These are phyloP conservation scores for Hygrocybe coccinea DNA, from an alignment of 768 basidiomycete genomes.

Conservation along the genomic window DNA sequence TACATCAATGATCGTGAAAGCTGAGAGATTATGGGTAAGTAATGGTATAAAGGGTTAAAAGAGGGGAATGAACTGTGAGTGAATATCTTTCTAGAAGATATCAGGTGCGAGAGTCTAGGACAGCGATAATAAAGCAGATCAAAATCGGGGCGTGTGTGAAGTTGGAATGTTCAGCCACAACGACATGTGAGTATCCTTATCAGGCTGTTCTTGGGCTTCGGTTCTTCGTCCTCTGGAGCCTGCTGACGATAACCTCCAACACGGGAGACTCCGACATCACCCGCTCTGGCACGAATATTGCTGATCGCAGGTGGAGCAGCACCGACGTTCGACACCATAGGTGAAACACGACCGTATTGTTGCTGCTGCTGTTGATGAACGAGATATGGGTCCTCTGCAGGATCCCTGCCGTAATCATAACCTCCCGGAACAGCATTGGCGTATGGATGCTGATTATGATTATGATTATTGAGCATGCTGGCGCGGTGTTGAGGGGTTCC, in stretches of 20 bases:
- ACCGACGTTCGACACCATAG: conserved; percentile 70
- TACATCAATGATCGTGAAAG: not conserved
- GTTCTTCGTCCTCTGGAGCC: conserved; percentile 48
- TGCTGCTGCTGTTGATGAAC: conserved; percentile 34
- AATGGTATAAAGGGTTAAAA: not conserved
- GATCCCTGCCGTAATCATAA: conserved; percentile 50
- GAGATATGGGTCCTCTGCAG: conserved; percentile 54
- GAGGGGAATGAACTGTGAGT: not conserved
- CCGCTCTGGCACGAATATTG: conserved; percentile 64
- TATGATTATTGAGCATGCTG: conserved; percentile 21
- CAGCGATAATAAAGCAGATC: not conserved
- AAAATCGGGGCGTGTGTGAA: not conserved
- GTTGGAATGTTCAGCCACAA: conserved; percentile 47
- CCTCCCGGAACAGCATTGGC: conserved; percentile 54
- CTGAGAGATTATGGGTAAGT: not conserved
- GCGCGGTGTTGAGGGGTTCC: conserved; percentile 46
- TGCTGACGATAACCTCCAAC: conserved; percentile 57
- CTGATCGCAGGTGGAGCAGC: conserved; percentile 70
- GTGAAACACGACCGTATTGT: conserved; percentile 73
- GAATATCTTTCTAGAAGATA: not conserved
- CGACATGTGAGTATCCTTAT: conserved; percentile 74
- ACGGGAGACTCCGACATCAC: conserved; percentile 62
- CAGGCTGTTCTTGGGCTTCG: conserved; percentile 44
- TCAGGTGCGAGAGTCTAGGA: not conserved
- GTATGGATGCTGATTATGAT: conserved; percentile 57